A percentile compares a stretch with the other conserved stretches of the same genome.
Evolutionary conservation across 2,329 filamentous ascomycete species (phyloP).

Genomic region (Fonsecaea monophora): DNA sequence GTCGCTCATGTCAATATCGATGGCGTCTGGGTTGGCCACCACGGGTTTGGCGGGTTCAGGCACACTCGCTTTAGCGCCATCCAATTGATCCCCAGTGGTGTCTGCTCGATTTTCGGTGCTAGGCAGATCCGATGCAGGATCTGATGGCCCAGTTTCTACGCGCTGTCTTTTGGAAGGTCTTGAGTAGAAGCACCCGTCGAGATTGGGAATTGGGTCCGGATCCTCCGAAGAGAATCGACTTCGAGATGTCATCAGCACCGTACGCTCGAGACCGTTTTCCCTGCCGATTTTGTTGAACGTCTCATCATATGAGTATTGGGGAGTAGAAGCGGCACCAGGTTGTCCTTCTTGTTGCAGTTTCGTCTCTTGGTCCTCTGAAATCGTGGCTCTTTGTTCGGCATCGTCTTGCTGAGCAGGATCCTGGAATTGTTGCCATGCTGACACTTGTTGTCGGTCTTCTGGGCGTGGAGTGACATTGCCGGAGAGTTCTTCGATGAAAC

Average conservation of each 20-base stretch:
- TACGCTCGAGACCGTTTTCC: constrained; percentile 21
- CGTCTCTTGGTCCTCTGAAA: constrained; percentile 40
- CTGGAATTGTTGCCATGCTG: constrained; percentile 51
- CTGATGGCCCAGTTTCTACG: constrained; percentile 11
- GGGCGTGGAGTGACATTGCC: constrained; percentile 27
- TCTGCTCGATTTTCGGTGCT: neutral
- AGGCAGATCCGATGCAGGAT: neutral
- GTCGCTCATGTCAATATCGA: constrained; percentile 65
- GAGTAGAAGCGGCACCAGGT: constrained; percentile 21
- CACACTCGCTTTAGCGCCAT: constrained; percentile 15
- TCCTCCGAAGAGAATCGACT: constrained; percentile 13
- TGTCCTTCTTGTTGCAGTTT: constrained; percentile 30
- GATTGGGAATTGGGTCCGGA: constrained; percentile 25
- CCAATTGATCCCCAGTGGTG: constrained; percentile 14
- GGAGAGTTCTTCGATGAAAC: neutral
- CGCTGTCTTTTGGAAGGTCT: constrained; percentile 33
- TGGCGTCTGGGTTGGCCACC: constrained; percentile 36
- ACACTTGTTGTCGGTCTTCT: constrained; percentile 36
- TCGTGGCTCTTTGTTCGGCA: constrained; percentile 44
- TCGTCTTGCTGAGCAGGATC: constrained; percentile 44
- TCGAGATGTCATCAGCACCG: constrained; percentile 23
- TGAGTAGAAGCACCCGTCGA: constrained; percentile 36
- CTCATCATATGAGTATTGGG: constrained; percentile 44
- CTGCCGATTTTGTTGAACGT: constrained; percentile 50
- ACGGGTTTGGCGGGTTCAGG: neutral